A percentile compares a stretch with the other conserved stretches of the same genome.
Conservation (phyloP, 345 rosid genomes). For the Pugionium dolabratum region DNA sequence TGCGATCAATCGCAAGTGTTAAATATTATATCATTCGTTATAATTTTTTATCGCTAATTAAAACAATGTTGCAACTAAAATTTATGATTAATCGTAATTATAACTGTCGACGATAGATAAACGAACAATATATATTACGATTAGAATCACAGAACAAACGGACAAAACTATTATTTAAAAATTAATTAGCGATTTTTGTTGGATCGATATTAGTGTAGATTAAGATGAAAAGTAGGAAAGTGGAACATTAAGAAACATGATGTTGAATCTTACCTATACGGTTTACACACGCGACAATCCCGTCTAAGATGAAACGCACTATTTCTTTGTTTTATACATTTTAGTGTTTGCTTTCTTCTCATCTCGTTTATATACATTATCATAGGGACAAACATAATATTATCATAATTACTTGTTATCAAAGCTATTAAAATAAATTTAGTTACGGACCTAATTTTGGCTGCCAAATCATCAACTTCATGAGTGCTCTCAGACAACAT, state of each 20-base stretch:
- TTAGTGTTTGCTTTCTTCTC: slow-evolving; percentile 31
- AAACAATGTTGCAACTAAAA: no score
- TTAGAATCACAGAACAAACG: no score
- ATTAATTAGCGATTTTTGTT: not conserved
- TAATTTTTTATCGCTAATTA: no score
- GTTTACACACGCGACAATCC: slow-evolving; percentile 35
- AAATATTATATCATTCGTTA: no score
- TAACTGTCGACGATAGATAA: no score
- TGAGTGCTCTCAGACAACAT: slow-evolving; percentile 31
- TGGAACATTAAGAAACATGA: slow-evolving; percentile 34
- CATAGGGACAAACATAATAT: slow-evolving; percentile 6
- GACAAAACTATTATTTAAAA: no score
- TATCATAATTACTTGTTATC: slow-evolving; percentile 14
- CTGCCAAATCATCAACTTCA: slow-evolving; percentile 39
- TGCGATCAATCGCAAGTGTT: no score
- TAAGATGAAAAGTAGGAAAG: slow-evolving; percentile 29
- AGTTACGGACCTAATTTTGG: slow-evolving; percentile 41
- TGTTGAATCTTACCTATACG: slow-evolving; percentile 40
- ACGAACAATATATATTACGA: no score
- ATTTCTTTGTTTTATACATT: slow-evolving; percentile 22
- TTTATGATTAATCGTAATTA: no score
- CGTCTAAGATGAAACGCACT: slow-evolving; percentile 37
- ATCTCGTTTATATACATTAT: slow-evolving; percentile 36
- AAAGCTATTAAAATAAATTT: slow-evolving; percentile 28
- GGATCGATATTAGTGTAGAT: slow-evolving; percentile 30